Base-by-base conservation (phyloP, 2,329 filamentous ascomycete species). In the Aspergillus uvarum region DNA sequence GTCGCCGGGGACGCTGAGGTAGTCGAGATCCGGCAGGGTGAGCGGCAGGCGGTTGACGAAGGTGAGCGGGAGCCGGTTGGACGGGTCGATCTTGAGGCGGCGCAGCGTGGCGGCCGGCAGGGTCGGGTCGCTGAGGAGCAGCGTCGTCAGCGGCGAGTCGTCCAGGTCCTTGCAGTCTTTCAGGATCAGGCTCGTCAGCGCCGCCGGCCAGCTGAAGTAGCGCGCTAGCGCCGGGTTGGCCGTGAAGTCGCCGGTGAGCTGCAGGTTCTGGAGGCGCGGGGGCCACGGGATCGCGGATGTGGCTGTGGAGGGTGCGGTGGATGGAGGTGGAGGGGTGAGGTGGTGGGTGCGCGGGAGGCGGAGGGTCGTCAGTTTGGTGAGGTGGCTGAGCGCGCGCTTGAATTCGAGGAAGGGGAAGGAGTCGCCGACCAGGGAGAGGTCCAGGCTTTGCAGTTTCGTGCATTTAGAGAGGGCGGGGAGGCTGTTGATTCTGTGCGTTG, bases 381-480 rank as follows among this genome's bases (percentile, higher is more conserved):
- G 76, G 29, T 77, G 71, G n/a, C 74, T 74, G 6, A 86, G 70
- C 0, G 83, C 79, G 51, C 80, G 80, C 62, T 83, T 81, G 14
- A 88, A 74, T 4, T 75, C 72, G 24, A 76, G 69, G 62, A 85
- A 79, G 5, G 73, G 72, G 31, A 86, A 80, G 1, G 77, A 72
- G 59, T 85, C 82, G 12, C 74, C 77, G 6, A 87, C 80, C 3
- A 84, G 76, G 4, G 77, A 80, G 6, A 88, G 73, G 64, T 87
- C 82, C 16, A 87, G 74, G 2, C 76, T 62, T 10, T 72, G 72
- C 4, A 88, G 74, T 0, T 78, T 74, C 5, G 65, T 63, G 70
- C 84, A 86, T 73, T 87, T 87, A 2, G 80, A 79, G 21, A 88
- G 69, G 2, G 82, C 78, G 2, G 84, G 79, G 63, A 87, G 81